These are phyloP conservation scores for Trichoderma simmonsii DNA, from an alignment of 2,329 filamentous ascomycete species.

Conservation along the genomic window DNA sequence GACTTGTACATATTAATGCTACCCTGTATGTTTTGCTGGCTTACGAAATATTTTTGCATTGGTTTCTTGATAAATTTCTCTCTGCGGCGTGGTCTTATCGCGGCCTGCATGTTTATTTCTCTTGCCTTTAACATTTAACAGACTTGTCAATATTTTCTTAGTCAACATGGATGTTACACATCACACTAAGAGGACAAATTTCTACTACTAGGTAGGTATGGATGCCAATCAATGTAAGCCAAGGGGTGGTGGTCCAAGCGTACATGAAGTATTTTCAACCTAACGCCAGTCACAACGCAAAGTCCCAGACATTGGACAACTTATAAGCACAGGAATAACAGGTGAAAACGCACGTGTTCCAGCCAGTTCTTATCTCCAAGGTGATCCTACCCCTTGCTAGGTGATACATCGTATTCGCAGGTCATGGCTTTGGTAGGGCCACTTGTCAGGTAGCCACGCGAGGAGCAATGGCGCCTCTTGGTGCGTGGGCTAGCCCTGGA, in stretches of 20 bases:
- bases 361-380: background rate
- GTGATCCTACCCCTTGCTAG: background rate
- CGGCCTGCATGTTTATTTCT: background rate
- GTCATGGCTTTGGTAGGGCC: background rate
- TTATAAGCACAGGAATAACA: background rate
- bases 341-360: background rate
- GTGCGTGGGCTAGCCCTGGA: conserved; percentile 6
- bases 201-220: background rate
- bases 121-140: background rate
- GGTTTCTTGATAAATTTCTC: background rate
- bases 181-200: background rate
- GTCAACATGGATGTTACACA: background rate
- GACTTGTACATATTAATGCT: background rate
- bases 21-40: background rate
- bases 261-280: background rate
- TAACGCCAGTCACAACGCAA: background rate
- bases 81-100: background rate
- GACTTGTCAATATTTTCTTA: background rate
- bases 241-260: background rate
- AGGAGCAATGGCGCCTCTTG: background rate
- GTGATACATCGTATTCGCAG: conserved; percentile 3
- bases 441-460: background rate
- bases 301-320: background rate
- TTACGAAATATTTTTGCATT: background rate
- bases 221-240: background rate